These are phyloP conservation scores for Cercospora sojina DNA, from an alignment of 2,329 filamentous ascomycete species.

Conservation along the genomic window DNA sequence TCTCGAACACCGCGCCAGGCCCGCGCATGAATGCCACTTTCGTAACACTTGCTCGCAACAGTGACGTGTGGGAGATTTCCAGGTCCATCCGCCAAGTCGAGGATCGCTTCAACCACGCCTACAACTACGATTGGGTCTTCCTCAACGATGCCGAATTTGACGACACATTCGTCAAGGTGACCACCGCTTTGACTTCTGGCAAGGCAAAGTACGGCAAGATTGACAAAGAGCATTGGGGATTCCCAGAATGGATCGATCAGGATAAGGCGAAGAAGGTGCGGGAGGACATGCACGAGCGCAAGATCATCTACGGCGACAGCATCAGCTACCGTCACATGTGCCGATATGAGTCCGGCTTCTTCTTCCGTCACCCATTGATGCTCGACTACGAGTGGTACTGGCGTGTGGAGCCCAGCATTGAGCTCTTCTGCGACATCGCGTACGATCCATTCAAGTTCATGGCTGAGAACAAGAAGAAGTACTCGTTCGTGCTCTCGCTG, in stretches of 20 bases:
- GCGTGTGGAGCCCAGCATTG: constrained; percentile 95
- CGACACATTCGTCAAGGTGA: constrained; percentile 89
- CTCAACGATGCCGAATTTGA: constrained; percentile 95
- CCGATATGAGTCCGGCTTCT: constrained; percentile 97
- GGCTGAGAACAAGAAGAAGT: constrained; percentile 95
- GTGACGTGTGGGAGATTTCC: constrained; percentile 93
- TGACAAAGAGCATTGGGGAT: constrained; percentile 92
- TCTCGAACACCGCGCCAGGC: constrained; percentile 54
- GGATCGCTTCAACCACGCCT: constrained; percentile 95
- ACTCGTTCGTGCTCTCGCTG: constrained; percentile 91
- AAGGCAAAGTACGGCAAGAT: constrained; percentile 90
- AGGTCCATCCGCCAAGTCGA: constrained; percentile 94
- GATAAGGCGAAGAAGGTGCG: constrained; percentile 87
- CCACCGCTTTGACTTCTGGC: constrained; percentile 83
- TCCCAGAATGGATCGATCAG: constrained; percentile 92
- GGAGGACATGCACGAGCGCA: constrained; percentile 87
- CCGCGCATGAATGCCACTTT: constrained; percentile 95
- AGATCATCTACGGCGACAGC: constrained; percentile 98
- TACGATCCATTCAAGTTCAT: constrained; percentile 97
- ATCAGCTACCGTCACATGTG: constrained; percentile 99
- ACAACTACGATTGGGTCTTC: constrained; percentile 99
- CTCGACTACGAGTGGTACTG: constrained; percentile 98
- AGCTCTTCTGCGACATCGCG: constrained; percentile 92
- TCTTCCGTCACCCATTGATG: constrained; percentile 94
- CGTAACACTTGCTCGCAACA: constrained; percentile 90